A percentile compares a stretch with the other conserved stretches of the same genome.
phyloP scores from a whole-genome alignment of 139 green algal species.

The Volvox africanus region DNA sequence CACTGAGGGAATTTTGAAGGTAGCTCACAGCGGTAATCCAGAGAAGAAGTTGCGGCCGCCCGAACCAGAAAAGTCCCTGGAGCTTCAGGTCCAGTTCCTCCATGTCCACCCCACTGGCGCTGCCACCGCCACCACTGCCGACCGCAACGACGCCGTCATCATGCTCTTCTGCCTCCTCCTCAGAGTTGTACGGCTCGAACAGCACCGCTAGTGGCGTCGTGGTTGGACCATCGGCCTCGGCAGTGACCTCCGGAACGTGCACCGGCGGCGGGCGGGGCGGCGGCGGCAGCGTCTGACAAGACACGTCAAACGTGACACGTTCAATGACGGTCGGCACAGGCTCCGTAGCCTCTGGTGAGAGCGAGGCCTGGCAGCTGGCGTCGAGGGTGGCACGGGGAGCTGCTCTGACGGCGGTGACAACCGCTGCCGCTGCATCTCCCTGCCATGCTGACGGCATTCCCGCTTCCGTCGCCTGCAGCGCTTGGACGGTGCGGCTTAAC shows the following conservation, averaged over 20 bases:
- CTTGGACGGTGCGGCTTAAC: neutral
- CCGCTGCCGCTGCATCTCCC: neutral
- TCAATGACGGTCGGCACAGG: neutral
- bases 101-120: neutral
- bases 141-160: neutral
- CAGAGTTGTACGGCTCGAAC: neutral
- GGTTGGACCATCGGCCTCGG: neutral
- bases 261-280: neutral
- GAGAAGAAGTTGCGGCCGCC: slow-evolving; percentile 26
- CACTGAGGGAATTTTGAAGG: slow-evolving; percentile 44
- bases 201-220: neutral
- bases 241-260: neutral
- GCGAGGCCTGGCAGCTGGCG: neutral
- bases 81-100: slow-evolving; percentile 23
- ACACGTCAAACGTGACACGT: neutral
- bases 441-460: neutral
- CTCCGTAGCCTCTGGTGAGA: neutral
- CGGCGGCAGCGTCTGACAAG: neutral
- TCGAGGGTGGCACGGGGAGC: neutral
- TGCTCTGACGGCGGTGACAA: neutral
- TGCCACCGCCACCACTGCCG: neutral
- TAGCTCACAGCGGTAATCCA: slow-evolving; percentile 41
- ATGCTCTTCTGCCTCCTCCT: neutral
- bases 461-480: neutral
- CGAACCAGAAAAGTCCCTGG: slow-evolving; percentile 28